Evolutionary conservation across 2,329 filamentous ascomycete genomes (phyloP), one percentile per base, ranked within the genome.

Genomic region (Ascochyta rabiei): DNA sequence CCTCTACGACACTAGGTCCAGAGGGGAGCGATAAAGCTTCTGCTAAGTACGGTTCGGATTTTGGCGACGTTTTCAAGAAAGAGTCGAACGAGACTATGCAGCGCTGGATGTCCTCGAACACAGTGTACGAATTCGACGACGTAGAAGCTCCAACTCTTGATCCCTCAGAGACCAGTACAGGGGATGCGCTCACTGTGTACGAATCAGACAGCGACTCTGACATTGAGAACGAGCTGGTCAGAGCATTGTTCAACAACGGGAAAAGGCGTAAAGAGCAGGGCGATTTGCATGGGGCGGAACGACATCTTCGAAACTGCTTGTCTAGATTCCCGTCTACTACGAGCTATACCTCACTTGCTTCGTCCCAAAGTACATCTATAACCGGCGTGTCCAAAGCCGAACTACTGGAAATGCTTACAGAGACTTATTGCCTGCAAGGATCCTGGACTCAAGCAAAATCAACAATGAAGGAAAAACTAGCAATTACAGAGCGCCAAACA

Each of bases 191-290:
- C 21, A 57, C 53, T 12, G 53, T 54, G 15, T 59, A 62, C 37
- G 46, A 61, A 2, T 64, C 61, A 3, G 64, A 66, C 21, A 60
- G 57, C 16, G 61, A 67, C 16, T 64, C 61, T 9, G 62, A 66
- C 38, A 49, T 66, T 8, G 59, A 66, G 19, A 56, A 47, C 3
- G 61, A 66, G 19, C 48, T 64, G 23, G 59, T 64, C 26, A 51
- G 42, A 19, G 62, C 59, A 8, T 43, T 67, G n/a, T 56, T 64
- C 28, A 56, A 55, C 3, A 58, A 59, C 9, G 64, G 57, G 3
- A 60, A 45, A 35, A 63, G 53, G 30, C 39, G 47, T 9, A 62
- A 63, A 45, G 53, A 60, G 12, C 31, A 53, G 3, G 58, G 59
- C 9, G 57, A 66, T 43, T 43, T 62, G 3, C 23, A 34, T 7